Evolutionary conservation across 495 filamentous ascomycete species (phyloP).

Genomic region (Aspergillus asperescens): DNA sequence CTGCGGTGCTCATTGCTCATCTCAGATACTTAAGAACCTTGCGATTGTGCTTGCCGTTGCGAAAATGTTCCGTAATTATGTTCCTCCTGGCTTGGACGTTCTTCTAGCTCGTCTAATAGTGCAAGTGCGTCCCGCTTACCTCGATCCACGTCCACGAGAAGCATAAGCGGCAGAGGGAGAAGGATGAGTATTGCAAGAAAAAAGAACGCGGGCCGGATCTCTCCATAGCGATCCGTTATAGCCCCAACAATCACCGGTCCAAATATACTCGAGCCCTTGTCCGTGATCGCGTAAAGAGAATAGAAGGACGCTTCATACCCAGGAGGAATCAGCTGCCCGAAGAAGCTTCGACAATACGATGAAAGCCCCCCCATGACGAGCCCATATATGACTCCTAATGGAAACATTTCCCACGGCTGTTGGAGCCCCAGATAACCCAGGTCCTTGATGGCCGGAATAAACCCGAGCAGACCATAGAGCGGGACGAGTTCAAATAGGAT

Average conservation of each 20-base stretch:
- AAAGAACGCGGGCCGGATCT: conserved; percentile 89
- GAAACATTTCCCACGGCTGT: conserved; percentile 96
- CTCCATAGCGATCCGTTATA: conserved; percentile 83
- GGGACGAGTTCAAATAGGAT: conserved; percentile 87
- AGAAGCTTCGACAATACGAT: conserved; percentile 88
- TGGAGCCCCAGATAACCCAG: conserved; percentile 80
- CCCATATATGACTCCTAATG: conserved; percentile 83
- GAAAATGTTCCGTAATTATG: conserved; percentile 25
- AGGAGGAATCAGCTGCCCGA: conserved; percentile 85
- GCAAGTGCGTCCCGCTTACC: conserved; percentile 73
- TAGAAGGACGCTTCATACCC: conserved; percentile 95
- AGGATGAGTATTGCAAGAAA: conserved; percentile 82
- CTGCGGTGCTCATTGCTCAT: too few relatives aligned
- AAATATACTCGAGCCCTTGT: conserved; percentile 93
- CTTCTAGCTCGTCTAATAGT: conserved; percentile 62
- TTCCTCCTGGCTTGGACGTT: conserved; percentile 12
- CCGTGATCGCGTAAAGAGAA: conserved; percentile 93
- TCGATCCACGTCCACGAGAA: conserved; percentile 81
- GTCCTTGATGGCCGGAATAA: conserved; percentile 70
- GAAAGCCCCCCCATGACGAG: conserved; percentile 90
- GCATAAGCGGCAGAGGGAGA: conserved; percentile 77
- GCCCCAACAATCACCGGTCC: conserved; percentile 89
- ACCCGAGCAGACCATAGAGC: conserved; percentile 84
- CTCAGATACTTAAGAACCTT: neutral
- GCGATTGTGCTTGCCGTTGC: neutral